phyloP scores from a whole-genome alignment of 2,329 filamentous ascomycete species.

The Neofusicoccum umdonicola region DNA sequence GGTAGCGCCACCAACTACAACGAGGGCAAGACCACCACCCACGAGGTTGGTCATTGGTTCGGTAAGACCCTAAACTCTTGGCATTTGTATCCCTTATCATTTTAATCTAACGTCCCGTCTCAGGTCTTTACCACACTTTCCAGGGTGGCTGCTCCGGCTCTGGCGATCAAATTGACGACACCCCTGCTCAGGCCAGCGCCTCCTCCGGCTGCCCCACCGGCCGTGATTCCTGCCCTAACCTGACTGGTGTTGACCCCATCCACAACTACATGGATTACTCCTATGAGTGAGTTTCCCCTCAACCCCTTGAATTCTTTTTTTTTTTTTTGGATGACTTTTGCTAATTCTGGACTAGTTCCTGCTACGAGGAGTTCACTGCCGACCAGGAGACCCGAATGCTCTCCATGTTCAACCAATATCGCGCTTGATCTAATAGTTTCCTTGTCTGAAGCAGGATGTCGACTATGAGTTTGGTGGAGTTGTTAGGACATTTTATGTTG shows the following conservation, averaged over 20 bases:
- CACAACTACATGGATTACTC: conserved; percentile 38
- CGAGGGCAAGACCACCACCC: conserved; percentile 28
- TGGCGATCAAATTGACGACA: conserved; percentile 31
- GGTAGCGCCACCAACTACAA: conserved; percentile 22
- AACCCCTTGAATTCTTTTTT: neutral
- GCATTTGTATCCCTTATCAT: neutral
- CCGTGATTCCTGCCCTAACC: conserved; percentile 29
- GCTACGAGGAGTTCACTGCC: conserved; percentile 28
- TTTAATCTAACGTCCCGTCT: neutral
- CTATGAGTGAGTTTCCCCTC: conserved; percentile 16
- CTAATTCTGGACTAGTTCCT: conserved; percentile 8
- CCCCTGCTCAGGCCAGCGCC: conserved; percentile 26
- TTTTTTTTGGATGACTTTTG: conserved; percentile 16
- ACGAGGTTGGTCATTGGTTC: conserved; percentile 36
- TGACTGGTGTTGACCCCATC: conserved; percentile 29
- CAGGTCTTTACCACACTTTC: conserved; percentile 32
- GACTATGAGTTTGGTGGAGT: neutral
- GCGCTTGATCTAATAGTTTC: neutral
- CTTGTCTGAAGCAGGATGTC: conserved; percentile 13
- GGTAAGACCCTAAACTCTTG: conserved; percentile 3
- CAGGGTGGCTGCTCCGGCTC: conserved; percentile 27
- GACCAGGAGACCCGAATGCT: conserved; percentile 22
- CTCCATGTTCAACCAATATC: too few species aligned
- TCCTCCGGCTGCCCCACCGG: conserved; percentile 26
- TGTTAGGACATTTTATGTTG: neutral